These are phyloP conservation scores for Russula lepida DNA, from an alignment of 768 basidiomycete genomes.

Conservation along the genomic window DNA sequence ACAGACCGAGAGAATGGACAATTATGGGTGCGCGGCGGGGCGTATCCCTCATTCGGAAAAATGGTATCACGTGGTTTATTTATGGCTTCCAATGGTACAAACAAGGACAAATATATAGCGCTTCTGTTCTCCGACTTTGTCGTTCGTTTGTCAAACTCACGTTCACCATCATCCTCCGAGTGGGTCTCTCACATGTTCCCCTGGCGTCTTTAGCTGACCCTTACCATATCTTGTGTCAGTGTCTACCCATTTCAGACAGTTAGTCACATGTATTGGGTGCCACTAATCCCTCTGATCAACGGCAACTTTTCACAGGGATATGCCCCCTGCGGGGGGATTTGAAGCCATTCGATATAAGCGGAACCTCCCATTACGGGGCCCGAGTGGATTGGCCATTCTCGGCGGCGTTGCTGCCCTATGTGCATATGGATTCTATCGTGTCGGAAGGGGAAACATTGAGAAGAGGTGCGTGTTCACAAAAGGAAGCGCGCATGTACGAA, in stretches of 20 bases:
- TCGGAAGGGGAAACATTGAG: constrained; percentile 88
- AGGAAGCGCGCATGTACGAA: constrained; percentile 9
- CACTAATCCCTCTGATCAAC: constrained; percentile 20
- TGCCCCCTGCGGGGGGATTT: constrained; percentile 93
- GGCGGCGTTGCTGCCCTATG: constrained; percentile 81
- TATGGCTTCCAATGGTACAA: neutral
- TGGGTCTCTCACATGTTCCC: constrained; percentile 10
- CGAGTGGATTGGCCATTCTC: constrained; percentile 77
- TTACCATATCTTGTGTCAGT: constrained; percentile 30
- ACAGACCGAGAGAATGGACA: neutral
- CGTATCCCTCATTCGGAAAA: neutral
- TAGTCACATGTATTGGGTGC: constrained; percentile 24
- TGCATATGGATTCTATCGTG: constrained; percentile 84
- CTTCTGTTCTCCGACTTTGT: neutral
- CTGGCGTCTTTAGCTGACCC: constrained; percentile 11
- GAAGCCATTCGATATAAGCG: constrained; percentile 91
- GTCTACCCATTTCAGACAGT: constrained; percentile 60
- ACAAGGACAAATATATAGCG: neutral
- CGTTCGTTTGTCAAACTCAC: neutral
- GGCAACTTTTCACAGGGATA: constrained; percentile 53
- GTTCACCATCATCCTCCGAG: constrained; percentile 8
- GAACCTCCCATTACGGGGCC: constrained; percentile 84
- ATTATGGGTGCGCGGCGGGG: neutral
- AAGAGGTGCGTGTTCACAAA: constrained; percentile 58
- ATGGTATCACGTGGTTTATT: constrained; percentile 9